Conservation (phyloP, 2,329 filamentous ascomycete genomes). For the Stromatinia cepivora region DNA sequence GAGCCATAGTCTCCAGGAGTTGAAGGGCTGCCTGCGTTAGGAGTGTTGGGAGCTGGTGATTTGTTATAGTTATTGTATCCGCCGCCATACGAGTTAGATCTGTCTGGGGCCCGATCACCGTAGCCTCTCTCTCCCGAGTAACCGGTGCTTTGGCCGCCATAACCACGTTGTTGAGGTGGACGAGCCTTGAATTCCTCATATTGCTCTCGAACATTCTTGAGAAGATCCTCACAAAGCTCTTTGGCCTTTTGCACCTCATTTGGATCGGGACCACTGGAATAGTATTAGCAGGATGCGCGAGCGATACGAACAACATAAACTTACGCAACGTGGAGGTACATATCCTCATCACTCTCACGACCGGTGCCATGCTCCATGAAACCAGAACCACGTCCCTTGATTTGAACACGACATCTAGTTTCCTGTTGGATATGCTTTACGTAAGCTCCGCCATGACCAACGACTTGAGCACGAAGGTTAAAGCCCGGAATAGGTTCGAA, state of each 20-base stretch:
- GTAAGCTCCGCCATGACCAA: constrained; percentile 90
- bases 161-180: constrained; percentile 63
- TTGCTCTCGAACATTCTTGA: constrained; percentile 82
- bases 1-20: constrained; percentile 62
- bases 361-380: constrained; percentile 90
- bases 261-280: constrained; percentile 75
- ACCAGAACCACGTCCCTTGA: constrained; percentile 93
- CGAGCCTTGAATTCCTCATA: constrained; percentile 90
- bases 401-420: constrained; percentile 93
- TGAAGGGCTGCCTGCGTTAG: constrained; percentile 47
- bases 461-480: constrained; percentile 93
- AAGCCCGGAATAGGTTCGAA: constrained; percentile 92
- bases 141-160: constrained; percentile 47
- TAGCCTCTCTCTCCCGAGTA: constrained; percentile 50
- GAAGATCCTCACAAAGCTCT: constrained; percentile 82
- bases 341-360: constrained; percentile 87
- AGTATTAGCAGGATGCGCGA: constrained; percentile 17
- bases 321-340: constrained; percentile 95
- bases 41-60: constrained; percentile 36
- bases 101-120: constrained; percentile 53
- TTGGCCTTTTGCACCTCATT: constrained; percentile 85
- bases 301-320: constrained; percentile 41
- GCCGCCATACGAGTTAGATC: constrained; percentile 46
- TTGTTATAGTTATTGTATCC: constrained; percentile 44
- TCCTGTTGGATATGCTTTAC: constrained; percentile 98